phyloP scores from a whole-genome alignment of 2,329 filamentous ascomycete species.

The Diaporthe ilicicola region DNA sequence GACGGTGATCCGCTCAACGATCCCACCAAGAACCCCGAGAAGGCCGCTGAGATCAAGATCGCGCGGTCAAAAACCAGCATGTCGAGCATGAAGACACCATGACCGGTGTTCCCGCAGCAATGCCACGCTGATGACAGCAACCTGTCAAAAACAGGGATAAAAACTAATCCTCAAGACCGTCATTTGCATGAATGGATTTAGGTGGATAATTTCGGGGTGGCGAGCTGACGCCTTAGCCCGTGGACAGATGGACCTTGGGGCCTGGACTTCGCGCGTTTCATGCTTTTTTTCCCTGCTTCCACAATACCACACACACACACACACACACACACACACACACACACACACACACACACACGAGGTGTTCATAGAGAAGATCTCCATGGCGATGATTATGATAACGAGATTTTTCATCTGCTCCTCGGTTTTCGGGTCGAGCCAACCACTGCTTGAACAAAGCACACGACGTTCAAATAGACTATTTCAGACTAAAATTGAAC shows the following conservation, averaged over 20 bases:
- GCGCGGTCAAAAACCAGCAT: slow-evolving; percentile 25
- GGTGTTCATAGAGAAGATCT: slow-evolving; percentile 1
- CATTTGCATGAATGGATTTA: slow-evolving; percentile 11
- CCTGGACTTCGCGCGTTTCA: slow-evolving; percentile 14
- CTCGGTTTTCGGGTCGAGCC: background rate
- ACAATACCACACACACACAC: background rate
- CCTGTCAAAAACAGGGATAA: background rate
- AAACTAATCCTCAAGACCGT: slow-evolving; percentile 20
- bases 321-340: too few relatives aligned
- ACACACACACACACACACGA: slow-evolving; percentile 3
- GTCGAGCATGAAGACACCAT: slow-evolving; percentile 24
- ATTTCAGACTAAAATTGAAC: background rate
- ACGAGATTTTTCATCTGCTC: background rate
- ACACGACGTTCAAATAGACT: slow-evolving; percentile 17
- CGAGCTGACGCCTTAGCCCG: background rate
- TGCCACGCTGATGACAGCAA: background rate
- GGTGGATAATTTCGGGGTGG: slow-evolving; percentile 10
- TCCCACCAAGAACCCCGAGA: slow-evolving; percentile 53
- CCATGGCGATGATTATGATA: slow-evolving; percentile 6
- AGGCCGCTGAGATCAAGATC: slow-evolving; percentile 40
- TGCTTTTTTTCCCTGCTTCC: background rate
- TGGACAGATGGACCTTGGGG: background rate
- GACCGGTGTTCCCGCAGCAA: background rate
- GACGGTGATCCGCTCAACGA: slow-evolving; percentile 54
- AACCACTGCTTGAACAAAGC: background rate